Conservation (phyloP, 495 filamentous ascomycete genomes). For the Gamarada debralockiae region DNA sequence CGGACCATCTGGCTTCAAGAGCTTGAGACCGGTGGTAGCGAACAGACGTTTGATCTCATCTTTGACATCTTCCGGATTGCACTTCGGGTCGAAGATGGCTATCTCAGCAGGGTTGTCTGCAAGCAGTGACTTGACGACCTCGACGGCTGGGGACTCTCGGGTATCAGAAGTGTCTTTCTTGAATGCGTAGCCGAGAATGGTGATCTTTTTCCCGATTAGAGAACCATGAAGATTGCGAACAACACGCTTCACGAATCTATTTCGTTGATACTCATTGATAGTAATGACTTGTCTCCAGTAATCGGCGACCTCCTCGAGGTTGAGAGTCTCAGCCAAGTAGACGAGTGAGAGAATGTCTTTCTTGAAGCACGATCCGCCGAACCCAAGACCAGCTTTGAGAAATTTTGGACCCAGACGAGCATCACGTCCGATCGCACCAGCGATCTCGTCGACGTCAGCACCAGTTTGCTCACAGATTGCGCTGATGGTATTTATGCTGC, state of each 20-base stretch:
- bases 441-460: conserved; percentile 69
- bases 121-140: conserved; percentile 60
- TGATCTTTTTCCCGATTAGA: conserved; percentile 65
- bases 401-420: conserved; percentile 65
- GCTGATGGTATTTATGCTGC: conserved; percentile 75
- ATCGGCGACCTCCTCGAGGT: conserved; percentile 64
- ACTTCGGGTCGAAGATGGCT: conserved; percentile 69
- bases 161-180: conserved; percentile 79
- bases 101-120: conserved; percentile 60
- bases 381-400: conserved; percentile 70
- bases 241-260: conserved; percentile 60
- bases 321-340: conserved; percentile 66
- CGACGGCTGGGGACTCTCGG: conserved; percentile 65
- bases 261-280: conserved; percentile 74
- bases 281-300: conserved; percentile 71
- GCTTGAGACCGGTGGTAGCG: background rate
- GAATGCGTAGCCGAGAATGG: conserved; percentile 73
- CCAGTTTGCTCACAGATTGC: conserved; percentile 75
- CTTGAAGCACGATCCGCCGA: conserved; percentile 81
- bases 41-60: conserved; percentile 32
- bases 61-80: conserved; percentile 37
- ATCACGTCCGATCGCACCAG: conserved; percentile 62
- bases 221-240: conserved; percentile 62
- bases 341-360: conserved; percentile 75
- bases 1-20: background rate